Conservation (phyloP, 2,329 filamentous ascomycete genomes). For the Exophiala xenobiotica region DNA sequence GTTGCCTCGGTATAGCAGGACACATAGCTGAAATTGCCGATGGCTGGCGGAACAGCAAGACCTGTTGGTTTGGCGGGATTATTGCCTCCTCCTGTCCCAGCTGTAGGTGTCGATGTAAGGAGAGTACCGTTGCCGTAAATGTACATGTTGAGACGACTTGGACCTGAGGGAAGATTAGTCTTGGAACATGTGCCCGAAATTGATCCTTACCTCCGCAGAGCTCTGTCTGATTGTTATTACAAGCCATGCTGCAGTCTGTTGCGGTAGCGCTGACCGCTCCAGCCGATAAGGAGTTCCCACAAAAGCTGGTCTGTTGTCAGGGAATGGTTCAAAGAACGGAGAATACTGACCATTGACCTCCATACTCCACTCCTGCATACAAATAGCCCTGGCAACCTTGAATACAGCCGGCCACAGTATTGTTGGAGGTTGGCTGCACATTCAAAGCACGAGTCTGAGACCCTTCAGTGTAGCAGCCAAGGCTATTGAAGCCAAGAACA, state of each 20-base stretch:
- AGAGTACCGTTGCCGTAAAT: slow-evolving; percentile 18
- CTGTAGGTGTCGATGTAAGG: slow-evolving; percentile 4
- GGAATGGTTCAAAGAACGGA: neutral
- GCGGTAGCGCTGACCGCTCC: slow-evolving; percentile 18
- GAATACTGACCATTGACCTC: slow-evolving; percentile 33
- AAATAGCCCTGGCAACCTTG: slow-evolving; percentile 30
- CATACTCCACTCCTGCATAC: slow-evolving; percentile 44
- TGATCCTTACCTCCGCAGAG: slow-evolving; percentile 30
- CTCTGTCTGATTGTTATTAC: slow-evolving; percentile 32
- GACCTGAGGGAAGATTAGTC: slow-evolving; percentile 4
- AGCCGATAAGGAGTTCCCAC: slow-evolving; percentile 32
- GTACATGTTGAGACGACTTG: slow-evolving; percentile 23
- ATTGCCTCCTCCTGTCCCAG: slow-evolving; percentile 9
- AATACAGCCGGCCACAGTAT: slow-evolving; percentile 32
- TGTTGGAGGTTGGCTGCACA: slow-evolving; percentile 32
- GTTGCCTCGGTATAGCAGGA: slow-evolving; percentile 34
- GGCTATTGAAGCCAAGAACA: slow-evolving; percentile 33
- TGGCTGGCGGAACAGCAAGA: slow-evolving; percentile 12
- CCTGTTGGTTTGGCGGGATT: slow-evolving; percentile 9
- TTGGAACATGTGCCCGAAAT: neutral
- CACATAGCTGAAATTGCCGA: slow-evolving; percentile 24
- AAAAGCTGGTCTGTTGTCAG: slow-evolving; percentile 23
- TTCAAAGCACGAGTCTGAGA: slow-evolving; percentile 35
- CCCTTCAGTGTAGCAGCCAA: slow-evolving; percentile 44
- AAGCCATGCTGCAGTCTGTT: slow-evolving; percentile 27